Evolutionary conservation across 768 basidiomycete genomes (phyloP).

Genomic region (Russula foetens): DNA sequence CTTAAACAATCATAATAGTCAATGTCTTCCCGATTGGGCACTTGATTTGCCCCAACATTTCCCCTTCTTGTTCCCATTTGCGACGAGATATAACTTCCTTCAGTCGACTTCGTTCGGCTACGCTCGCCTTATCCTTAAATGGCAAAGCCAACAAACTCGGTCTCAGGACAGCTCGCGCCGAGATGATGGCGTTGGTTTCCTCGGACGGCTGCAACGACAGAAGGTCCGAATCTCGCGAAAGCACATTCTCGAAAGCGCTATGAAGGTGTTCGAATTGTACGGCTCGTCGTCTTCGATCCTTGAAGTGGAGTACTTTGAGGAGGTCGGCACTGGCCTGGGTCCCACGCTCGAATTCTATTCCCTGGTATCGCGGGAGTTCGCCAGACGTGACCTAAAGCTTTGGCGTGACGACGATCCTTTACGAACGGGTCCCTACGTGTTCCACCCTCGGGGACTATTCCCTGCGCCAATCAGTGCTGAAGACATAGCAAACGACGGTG

Average conservation of each 20-base stretch:
- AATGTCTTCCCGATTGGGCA: slow-evolving; percentile 96
- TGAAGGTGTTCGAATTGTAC: slow-evolving; percentile 95
- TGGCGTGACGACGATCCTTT: slow-evolving; percentile 82
- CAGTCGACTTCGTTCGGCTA: slow-evolving; percentile 98
- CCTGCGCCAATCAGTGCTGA: slow-evolving; percentile 73
- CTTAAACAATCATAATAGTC: slow-evolving; percentile 43
- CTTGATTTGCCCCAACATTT: slow-evolving; percentile 92
- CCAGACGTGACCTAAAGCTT: slow-evolving; percentile 75
- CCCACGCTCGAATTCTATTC: slow-evolving; percentile 98
- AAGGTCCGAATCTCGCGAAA: slow-evolving; percentile 95
- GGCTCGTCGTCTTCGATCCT: slow-evolving; percentile 90
- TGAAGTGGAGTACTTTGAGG: slow-evolving; percentile 98
- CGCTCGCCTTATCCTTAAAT: slow-evolving; percentile 88
- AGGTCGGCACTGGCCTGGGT: slow-evolving; percentile 95
- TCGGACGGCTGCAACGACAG: slow-evolving; percentile 88
- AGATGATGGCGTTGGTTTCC: slow-evolving; percentile 86
- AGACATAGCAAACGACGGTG: slow-evolving; percentile 63
- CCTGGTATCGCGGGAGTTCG: slow-evolving; percentile 93
- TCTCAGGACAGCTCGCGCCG: slow-evolving; percentile 72
- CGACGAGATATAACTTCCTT: slow-evolving; percentile 93
- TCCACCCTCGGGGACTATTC: slow-evolving; percentile 80
- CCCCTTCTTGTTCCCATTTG: slow-evolving; percentile 98
- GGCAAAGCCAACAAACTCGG: slow-evolving; percentile 82
- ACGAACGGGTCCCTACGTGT: slow-evolving; percentile 61
- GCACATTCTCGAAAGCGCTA: slow-evolving; percentile 90